These are phyloP conservation scores for Trifolium subterraneum DNA, from an alignment of 306 rosid genomes.

Conservation along the genomic window DNA sequence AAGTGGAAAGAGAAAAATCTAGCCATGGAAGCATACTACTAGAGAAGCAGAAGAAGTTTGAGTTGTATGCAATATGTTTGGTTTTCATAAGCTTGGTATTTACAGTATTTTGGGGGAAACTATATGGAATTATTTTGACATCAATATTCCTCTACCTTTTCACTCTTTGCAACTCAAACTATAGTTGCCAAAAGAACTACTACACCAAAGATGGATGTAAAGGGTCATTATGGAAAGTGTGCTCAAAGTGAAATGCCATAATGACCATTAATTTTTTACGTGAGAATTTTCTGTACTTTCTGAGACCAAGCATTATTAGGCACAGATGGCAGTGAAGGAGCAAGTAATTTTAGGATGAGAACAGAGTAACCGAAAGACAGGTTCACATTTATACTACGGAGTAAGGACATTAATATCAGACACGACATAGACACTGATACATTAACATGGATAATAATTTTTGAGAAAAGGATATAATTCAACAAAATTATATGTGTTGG, in stretches of 20 bases:
- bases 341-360: no score
- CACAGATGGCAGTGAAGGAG: slow-evolving; percentile 31
- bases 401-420: no score
- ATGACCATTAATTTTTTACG: slow-evolving; percentile 52
- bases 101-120: slow-evolving; percentile 71
- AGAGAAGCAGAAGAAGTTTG: slow-evolving; percentile 44
- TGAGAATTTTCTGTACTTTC: slow-evolving; percentile 43
- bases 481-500: no score
- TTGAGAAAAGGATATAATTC: no score
- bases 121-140: slow-evolving; percentile 57
- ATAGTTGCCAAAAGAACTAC: slow-evolving; percentile 27
- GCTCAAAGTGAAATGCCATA: slow-evolving; percentile 38
- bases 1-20: slow-evolving; percentile 14
- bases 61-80: slow-evolving; percentile 49
- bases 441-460: no score
- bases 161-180: slow-evolving; percentile 30
- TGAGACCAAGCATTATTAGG: slow-evolving; percentile 30
- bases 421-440: no score
- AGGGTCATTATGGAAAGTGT: slow-evolving; percentile 45
- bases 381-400: slow-evolving; percentile 23
- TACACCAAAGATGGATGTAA: slow-evolving; percentile 30
- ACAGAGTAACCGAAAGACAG: neutral
- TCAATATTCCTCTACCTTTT: slow-evolving; percentile 54
- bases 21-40: slow-evolving; percentile 2
- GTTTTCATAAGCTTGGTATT: slow-evolving; percentile 61